Percentiles rank a stretch among this genome's conserved stretches.
Evolutionary conservation across 2,329 filamentous ascomycete genomes (phyloP).

Genomic region (Graphilbum ipis-grandicollis): DNA sequence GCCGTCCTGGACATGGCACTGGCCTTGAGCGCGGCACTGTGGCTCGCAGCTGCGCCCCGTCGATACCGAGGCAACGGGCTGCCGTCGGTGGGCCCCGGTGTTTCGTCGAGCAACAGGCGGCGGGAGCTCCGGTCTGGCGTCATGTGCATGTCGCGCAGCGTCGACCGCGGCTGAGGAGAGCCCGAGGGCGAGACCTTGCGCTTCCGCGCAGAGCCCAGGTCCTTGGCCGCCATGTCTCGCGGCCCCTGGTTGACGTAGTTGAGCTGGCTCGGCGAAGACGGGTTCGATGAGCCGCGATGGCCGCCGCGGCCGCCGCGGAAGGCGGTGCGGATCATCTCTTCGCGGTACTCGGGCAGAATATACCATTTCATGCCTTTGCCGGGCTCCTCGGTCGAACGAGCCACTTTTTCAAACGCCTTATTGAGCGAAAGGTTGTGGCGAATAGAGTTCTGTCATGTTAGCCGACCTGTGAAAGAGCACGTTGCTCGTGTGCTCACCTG

Average conservation of each 20-base stretch:
- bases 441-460: slow-evolving; percentile 74
- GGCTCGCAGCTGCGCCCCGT: slow-evolving; percentile 17
- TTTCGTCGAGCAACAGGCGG: slow-evolving; percentile 20
- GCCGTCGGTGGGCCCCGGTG: slow-evolving; percentile 26
- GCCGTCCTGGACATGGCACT: slow-evolving; percentile 1
- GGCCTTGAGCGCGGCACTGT: slow-evolving; percentile 1
- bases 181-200: slow-evolving; percentile 34
- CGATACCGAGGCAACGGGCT: slow-evolving; percentile 44
- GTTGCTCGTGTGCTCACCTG: slow-evolving; percentile 43
- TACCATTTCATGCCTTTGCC: slow-evolving; percentile 99
- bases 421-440: slow-evolving; percentile 91
- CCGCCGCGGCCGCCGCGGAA: slow-evolving; percentile 44
- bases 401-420: slow-evolving; percentile 86
- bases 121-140: slow-evolving; percentile 37
- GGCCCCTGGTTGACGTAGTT: slow-evolving; percentile 44
- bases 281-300: slow-evolving; percentile 50
- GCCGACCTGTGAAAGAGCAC: too few relatives aligned
- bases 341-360: slow-evolving; percentile 65
- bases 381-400: slow-evolving; percentile 81
- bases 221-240: slow-evolving; percentile 33
- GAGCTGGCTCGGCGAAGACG: slow-evolving; percentile 47
- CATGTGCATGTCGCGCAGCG: slow-evolving; percentile 31
- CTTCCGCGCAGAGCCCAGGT: slow-evolving; percentile 35
- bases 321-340: slow-evolving; percentile 71
- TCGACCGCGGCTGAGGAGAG: slow-evolving; percentile 37